A percentile compares a stretch with the other conserved stretches of the same genome.
Evolutionary conservation across 1,139 yeast species (phyloP).

Genomic region (Spathaspora sp.): DNA sequence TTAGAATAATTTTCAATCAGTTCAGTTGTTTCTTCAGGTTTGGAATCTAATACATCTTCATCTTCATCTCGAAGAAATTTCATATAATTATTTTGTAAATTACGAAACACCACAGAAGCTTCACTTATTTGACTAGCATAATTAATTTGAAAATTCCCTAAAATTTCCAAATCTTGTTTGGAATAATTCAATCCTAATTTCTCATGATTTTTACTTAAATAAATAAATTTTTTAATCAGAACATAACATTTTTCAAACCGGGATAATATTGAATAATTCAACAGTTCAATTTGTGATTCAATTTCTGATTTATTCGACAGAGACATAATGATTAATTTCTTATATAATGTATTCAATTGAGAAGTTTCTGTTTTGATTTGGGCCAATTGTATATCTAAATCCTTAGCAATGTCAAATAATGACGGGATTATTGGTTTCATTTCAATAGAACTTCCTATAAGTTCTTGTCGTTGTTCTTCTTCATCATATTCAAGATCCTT

Average conservation of each 20-base stretch:
- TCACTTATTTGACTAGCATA: conserved; percentile 86
- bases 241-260: conserved; percentile 76
- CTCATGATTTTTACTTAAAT: conserved; percentile 40
- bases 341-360: conserved; percentile 67
- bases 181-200: conserved; percentile 35
- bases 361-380: conserved; percentile 51
- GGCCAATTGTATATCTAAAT: conserved; percentile 61
- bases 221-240: conserved; percentile 66
- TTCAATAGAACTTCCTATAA: conserved; percentile 27
- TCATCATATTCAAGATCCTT: conserved; percentile 45
- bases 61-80: conserved; percentile 70
- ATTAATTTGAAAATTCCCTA: conserved; percentile 77
- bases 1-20: conserved; percentile 44
- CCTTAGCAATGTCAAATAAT: conserved; percentile 70
- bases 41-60: conserved; percentile 24
- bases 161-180: conserved; percentile 58
- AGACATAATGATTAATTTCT: conserved; percentile 82
- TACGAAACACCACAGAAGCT: conserved; percentile 72
- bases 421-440: conserved; percentile 68
- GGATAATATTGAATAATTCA: conserved; percentile 72
- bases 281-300: conserved; percentile 67
- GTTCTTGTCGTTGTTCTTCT: conserved; percentile 36
- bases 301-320: conserved; percentile 72
- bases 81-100: conserved; percentile 85
- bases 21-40: conserved; percentile 20